phyloP scores from a whole-genome alignment of 73 alveolate species.

The Paramecium tetraurelia region DNA sequence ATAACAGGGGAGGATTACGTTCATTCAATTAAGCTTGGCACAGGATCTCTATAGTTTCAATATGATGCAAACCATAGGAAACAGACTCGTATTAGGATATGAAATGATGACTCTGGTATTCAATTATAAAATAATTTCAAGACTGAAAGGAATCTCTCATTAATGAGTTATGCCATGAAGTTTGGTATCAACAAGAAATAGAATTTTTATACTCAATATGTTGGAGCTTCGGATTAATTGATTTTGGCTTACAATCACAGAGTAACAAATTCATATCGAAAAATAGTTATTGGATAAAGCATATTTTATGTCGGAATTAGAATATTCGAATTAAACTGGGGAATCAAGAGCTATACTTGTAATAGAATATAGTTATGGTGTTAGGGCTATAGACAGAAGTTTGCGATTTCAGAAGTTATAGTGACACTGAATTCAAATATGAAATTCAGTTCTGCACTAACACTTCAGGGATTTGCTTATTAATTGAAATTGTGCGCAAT shows the following conservation, averaged over 20 bases:
- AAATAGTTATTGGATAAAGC: slow-evolving; percentile 47
- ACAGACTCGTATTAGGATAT: slow-evolving; percentile 50
- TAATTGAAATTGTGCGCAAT: slow-evolving; percentile 59
- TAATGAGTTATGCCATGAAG: slow-evolving; percentile 52
- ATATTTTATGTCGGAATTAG: slow-evolving; percentile 46
- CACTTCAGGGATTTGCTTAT: slow-evolving; percentile 51
- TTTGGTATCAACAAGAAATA: not conserved
- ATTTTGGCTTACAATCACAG: slow-evolving; percentile 49
- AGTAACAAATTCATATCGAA: not conserved
- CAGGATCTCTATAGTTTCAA: slow-evolving; percentile 55
- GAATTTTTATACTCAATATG: slow-evolving; percentile 24
- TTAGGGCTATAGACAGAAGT: slow-evolving; percentile 61
- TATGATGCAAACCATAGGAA: slow-evolving; percentile 55
- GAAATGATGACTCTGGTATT: slow-evolving; percentile 41
- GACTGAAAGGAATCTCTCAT: slow-evolving; percentile 49
- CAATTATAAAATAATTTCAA: not conserved
- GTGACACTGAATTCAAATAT: slow-evolving; percentile 51
- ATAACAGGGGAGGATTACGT: slow-evolving; percentile 51
- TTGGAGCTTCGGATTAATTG: slow-evolving; percentile 48
- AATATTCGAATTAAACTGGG: slow-evolving; percentile 37
- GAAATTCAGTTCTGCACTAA: slow-evolving; percentile 45
- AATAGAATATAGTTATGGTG: not conserved
- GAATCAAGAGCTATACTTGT: slow-evolving; percentile 48
- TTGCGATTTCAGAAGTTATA: slow-evolving; percentile 47
- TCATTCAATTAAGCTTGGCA: slow-evolving; percentile 23